phyloP scores from a whole-genome alignment of 306 rosid genomes.

The Trifolium dubium region DNA sequence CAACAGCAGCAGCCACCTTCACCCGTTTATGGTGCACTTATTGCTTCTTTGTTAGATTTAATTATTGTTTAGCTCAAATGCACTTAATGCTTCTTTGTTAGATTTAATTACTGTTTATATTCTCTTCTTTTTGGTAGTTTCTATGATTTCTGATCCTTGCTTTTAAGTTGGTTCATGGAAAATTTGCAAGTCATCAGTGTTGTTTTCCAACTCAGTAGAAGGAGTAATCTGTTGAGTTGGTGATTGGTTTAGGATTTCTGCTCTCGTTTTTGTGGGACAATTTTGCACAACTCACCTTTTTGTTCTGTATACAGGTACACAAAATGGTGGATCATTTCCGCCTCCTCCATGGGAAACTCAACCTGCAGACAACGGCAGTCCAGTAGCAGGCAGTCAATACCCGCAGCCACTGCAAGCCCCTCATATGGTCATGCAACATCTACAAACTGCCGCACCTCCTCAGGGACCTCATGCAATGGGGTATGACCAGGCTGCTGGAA shows the following conservation, averaged over 20 bases:
- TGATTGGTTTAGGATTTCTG: conserved; percentile 37
- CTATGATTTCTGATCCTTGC: conserved; percentile 34
- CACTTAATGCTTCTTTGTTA: conserved; percentile 43
- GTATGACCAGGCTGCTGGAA: conserved; percentile 65
- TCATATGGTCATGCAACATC: conserved; percentile 63
- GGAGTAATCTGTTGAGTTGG: conserved; percentile 31
- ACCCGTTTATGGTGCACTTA: conserved; percentile 65
- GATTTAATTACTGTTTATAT: conserved; percentile 32
- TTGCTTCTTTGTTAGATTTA: conserved; percentile 38
- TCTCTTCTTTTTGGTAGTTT: conserved; percentile 34
- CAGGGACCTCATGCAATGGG: conserved; percentile 67
- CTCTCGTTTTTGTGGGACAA: conserved; percentile 12
- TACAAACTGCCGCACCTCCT: conserved; percentile 55
- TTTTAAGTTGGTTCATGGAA: conserved; percentile 21
- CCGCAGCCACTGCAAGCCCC: conserved; percentile 72
- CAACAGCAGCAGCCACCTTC: conserved; percentile 69
- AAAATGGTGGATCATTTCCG: conserved; percentile 72
- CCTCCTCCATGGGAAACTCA: conserved; percentile 99
- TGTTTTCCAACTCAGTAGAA: conserved; percentile 18
- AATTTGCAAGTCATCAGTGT: conserved; percentile 24
- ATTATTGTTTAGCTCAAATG: conserved; percentile 42
- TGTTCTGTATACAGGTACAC: conserved; percentile 58
- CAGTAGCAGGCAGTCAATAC: conserved; percentile 66
- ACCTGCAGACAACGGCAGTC: conserved; percentile 58
- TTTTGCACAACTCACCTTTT: conserved; percentile 23